Evolutionary conservation across 192 early-diverging fungal genomes (phyloP).

Genomic region (Endogone sp.): DNA sequence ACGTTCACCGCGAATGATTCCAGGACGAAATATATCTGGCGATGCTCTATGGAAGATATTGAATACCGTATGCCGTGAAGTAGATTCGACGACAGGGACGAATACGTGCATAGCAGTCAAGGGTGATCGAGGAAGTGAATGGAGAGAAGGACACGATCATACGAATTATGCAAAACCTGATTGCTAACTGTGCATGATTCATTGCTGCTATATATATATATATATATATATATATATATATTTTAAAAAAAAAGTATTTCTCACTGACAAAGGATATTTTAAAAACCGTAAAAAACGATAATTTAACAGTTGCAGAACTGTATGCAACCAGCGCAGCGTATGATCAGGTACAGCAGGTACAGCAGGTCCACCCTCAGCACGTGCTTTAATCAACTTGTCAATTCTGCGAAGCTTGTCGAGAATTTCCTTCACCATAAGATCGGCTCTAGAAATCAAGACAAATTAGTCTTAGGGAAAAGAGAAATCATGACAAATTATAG

Average conservation of each 20-base stretch:
- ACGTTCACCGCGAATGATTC: slow-evolving; percentile 62
- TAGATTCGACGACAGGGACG: slow-evolving; percentile 57
- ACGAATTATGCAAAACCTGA: neutral
- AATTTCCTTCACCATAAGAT: slow-evolving; percentile 67
- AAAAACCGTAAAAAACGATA: slow-evolving; percentile 69
- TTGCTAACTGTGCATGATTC: neutral
- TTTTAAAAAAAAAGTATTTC: too few species aligned
- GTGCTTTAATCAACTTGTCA: slow-evolving; percentile 57
- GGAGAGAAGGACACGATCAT: neutral
- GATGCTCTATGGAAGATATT: slow-evolving; percentile 57
- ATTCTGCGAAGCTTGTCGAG: slow-evolving; percentile 66
- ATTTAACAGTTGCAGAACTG: slow-evolving; percentile 69
- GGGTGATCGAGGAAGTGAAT: neutral
- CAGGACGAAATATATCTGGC: slow-evolving; percentile 62
- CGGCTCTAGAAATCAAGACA: slow-evolving; percentile 31
- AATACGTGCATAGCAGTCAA: slow-evolving; percentile 27
- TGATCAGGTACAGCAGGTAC: slow-evolving; percentile 41
- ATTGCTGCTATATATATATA: too few species aligned
- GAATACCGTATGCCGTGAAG: slow-evolving; percentile 67
- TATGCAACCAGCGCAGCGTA: slow-evolving; percentile 65
- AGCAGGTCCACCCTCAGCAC: slow-evolving; percentile 21
- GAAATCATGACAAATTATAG: too few species aligned
- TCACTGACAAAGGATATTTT: slow-evolving; percentile 54
- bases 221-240: too few species aligned
- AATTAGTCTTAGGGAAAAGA: neutral